These are phyloP conservation scores for Cryptosporidium viatorum DNA, from an alignment of 169 alveolate genomes.

Conservation along the genomic window DNA sequence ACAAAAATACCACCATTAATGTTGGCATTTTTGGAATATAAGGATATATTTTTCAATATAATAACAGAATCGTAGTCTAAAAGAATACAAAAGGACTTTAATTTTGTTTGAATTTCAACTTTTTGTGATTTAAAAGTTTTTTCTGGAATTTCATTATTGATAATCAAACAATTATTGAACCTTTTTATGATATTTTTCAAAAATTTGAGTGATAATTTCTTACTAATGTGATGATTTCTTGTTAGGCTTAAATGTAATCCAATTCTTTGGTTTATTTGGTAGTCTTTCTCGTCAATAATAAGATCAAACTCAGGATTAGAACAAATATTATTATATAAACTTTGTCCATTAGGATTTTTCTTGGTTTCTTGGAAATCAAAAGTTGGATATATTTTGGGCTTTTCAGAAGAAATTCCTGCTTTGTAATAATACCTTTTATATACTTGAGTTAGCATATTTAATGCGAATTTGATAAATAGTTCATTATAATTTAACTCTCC, in stretches of 20 bases:
- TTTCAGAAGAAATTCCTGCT: neutral
- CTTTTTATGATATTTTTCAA: neutral
- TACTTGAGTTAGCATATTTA: neutral
- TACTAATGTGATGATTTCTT: constrained; percentile 12
- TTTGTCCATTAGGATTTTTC: neutral
- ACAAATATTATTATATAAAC: too few relatives aligned
- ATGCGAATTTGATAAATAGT: neutral
- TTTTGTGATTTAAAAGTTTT: neutral
- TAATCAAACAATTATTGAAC: neutral
- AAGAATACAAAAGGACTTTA: constrained; percentile 6
- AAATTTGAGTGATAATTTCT: neutral
- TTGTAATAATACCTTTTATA: neutral
- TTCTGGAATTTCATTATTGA: neutral
- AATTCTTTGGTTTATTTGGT: neutral
- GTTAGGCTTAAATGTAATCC: constrained; percentile 44
- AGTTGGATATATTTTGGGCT: constrained; percentile 15
- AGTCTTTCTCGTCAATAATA: neutral
- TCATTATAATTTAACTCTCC: constrained; percentile 2
- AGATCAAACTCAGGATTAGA: neutral
- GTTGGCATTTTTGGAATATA: neutral
- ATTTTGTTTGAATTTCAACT: neutral
- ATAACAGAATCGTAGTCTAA: constrained; percentile 1
- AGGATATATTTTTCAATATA: neutral
- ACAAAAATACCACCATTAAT: constrained; percentile 24
- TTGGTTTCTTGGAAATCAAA: neutral